Conservation (phyloP, 192 early-diverging fungal genomes). For the Geosiphon pyriformis region DNA sequence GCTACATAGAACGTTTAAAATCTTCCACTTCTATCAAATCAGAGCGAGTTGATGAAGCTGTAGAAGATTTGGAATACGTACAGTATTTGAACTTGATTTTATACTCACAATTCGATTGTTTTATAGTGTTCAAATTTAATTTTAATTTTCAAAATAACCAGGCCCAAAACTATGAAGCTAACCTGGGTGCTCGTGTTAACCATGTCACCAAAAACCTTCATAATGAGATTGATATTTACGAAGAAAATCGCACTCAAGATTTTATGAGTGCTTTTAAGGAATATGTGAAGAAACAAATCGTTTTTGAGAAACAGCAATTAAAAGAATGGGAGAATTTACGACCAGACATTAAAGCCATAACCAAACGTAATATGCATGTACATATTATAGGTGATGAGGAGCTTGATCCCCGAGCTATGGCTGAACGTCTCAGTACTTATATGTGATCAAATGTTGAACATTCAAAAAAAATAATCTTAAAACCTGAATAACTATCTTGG, state of each 20-base stretch:
- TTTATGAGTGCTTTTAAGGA: constrained; percentile 31
- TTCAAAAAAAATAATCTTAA: no score
- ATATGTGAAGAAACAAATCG: constrained; percentile 37
- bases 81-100: not conserved
- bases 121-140: not conserved
- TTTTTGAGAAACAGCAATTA: constrained; percentile 37
- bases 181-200: constrained; percentile 37
- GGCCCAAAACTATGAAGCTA: constrained; percentile 36
- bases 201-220: constrained; percentile 31
- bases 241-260: constrained; percentile 35
- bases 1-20: constrained; percentile 38
- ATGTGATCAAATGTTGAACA: no score
- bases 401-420: constrained; percentile 2
- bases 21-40: constrained; percentile 41
- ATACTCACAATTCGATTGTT: not conserved
- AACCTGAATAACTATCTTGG: no score
- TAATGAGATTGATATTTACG: constrained; percentile 34
- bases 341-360: constrained; percentile 30
- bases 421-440: constrained; percentile 6
- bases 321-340: constrained; percentile 31
- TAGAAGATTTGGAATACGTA: constrained; percentile 42
- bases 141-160: constrained; percentile 10
- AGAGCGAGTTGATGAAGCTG: constrained; percentile 38
- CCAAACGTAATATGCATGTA: constrained; percentile 16
- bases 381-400: constrained; percentile 13